Base-by-base conservation (phyloP, 2,329 filamentous ascomycete genomes). In the Dactylonectria estremocensis region DNA sequence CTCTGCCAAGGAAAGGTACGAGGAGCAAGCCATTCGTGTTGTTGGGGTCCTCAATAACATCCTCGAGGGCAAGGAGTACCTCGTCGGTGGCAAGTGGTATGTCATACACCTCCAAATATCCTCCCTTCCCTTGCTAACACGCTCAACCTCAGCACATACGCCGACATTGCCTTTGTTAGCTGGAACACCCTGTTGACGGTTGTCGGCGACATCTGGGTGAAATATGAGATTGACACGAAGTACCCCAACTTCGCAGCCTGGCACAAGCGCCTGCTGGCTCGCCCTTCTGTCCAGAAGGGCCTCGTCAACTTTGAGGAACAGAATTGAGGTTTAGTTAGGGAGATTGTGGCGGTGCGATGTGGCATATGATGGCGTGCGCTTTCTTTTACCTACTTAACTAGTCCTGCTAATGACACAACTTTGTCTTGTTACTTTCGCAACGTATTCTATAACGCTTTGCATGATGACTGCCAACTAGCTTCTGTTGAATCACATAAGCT, bases 171-270 rank as follows among this genome's bases (percentile, higher is more conserved):
- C 56, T 82, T 81, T 57, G 66, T 79, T 57, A 66, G 76, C 5
- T 82, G 78, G 79, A 71, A 78, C 67, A 45, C 8, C 10, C 35
- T 71, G 5, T 22, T 74, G 33, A 40, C 65, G 18, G 24, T 11
- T 13, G 35, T 72, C n/a, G 69, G 69, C 14, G 64, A 75, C 2
- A 53, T 72, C 4, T 72, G 65, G 63, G 71, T 76, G 13, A 67
- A 73, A 13, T 68, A 69, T 14, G 72, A 77, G 9, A 71, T 77
- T n/a, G 76, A 79, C 56, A 74, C 74, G 52, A 79, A 76, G 65
- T 81, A 79, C 68, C 76, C 77, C 56, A 78, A 82, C 73, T 81
- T 77, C 52, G 64, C 43, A 18, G 79, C 77, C 3, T 82, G 81
- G 80, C 74, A 80, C 52, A 67, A 78, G 46, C 74, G 80, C 5